Evolutionary conservation across 2,329 filamentous ascomycete species (phyloP).

Genomic region (Zymoseptoria tritici): DNA sequence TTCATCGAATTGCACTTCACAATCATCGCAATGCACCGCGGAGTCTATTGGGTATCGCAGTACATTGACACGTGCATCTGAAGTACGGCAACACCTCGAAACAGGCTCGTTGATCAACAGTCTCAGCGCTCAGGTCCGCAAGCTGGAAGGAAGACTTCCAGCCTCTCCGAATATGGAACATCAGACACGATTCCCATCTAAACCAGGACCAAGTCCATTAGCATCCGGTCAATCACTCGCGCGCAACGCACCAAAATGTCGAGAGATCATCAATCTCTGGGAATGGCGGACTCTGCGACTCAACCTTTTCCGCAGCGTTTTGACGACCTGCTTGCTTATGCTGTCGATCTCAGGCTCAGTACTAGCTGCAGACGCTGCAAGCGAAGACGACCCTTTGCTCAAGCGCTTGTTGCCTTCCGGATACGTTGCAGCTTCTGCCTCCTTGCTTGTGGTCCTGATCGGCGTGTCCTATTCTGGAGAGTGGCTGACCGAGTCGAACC

Average conservation of each 20-base stretch:
- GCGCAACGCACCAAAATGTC: neutral
- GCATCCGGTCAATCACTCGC: neutral
- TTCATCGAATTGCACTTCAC: too few relatives aligned
- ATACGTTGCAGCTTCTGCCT: neutral
- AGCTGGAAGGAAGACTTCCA: neutral
- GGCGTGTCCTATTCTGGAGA: neutral
- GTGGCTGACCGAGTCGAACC: neutral
- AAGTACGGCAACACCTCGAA: too few relatives aligned
- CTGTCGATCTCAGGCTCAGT: neutral
- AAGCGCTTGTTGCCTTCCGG: neutral
- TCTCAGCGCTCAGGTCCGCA: too few relatives aligned
- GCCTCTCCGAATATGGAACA: neutral
- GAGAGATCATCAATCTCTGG: neutral
- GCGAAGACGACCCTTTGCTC: neutral
- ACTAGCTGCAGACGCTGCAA: neutral
- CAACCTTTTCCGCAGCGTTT: neutral
- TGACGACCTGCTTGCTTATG: neutral
- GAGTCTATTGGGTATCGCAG: too few relatives aligned
- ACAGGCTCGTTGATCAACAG: too few relatives aligned
- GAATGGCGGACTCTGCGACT: neutral
- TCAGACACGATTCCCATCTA: neutral
- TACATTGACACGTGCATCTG: too few relatives aligned
- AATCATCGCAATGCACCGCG: too few relatives aligned
- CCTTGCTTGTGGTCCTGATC: neutral
- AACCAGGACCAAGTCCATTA: neutral